Conservation (phyloP, 2,329 filamentous ascomycete genomes). For the Cladorrhinum sp. region DNA sequence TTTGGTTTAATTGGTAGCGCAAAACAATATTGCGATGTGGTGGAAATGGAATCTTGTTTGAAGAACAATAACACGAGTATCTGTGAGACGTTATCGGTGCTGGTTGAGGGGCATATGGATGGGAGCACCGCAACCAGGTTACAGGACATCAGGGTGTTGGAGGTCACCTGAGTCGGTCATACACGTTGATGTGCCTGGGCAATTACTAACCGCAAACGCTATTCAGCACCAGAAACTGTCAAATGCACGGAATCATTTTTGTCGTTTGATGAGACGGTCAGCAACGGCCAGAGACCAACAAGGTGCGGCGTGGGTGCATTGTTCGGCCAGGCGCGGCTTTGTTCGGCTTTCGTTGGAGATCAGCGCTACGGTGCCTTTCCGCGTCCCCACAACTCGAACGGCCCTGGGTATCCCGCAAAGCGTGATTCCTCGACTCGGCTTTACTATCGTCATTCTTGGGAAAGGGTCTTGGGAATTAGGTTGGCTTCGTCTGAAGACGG, state of each 20-base stretch:
- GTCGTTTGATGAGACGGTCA: slow-evolving; percentile 10
- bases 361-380: slow-evolving; percentile 27
- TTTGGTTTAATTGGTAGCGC: slow-evolving; percentile 2
- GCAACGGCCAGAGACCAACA: slow-evolving; percentile 2
- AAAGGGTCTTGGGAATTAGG: slow-evolving; percentile 10
- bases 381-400: slow-evolving; percentile 22
- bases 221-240: neutral
- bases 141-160: neutral
- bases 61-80: neutral
- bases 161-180: slow-evolving; percentile 5
- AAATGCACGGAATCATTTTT: slow-evolving; percentile 3
- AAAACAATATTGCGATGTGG: neutral
- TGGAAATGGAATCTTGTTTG: neutral
- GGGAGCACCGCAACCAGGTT: neutral
- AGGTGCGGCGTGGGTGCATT: slow-evolving; percentile 13
- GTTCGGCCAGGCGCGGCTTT: slow-evolving; percentile 33
- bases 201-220: slow-evolving; percentile 9
- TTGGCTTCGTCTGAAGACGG: slow-evolving; percentile 11
- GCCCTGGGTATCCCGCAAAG: slow-evolving; percentile 7
- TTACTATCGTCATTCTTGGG: slow-evolving; percentile 20
- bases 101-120: neutral
- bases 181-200: slow-evolving; percentile 4
- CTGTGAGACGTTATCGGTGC: neutral
- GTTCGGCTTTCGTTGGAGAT: slow-evolving; percentile 28
- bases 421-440: slow-evolving; percentile 19